Conservation (phyloP, 306 rosid species). For the Cicer pinnatifidum region DNA sequence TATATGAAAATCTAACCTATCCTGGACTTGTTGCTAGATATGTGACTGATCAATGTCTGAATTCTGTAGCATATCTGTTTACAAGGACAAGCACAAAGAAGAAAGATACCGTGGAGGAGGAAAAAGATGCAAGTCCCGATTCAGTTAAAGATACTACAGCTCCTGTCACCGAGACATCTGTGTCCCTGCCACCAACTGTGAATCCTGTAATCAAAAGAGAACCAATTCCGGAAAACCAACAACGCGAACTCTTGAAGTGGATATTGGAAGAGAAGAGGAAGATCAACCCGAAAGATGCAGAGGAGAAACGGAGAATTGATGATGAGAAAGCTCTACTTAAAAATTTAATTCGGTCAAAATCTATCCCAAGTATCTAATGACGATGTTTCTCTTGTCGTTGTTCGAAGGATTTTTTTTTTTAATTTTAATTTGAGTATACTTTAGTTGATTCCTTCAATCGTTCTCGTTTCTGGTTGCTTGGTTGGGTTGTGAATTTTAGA, state of each 20-base stretch:
- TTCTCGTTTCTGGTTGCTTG: constrained; percentile 22
- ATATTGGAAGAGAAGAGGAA: constrained; percentile 92
- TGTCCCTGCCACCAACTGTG: constrained; percentile 44
- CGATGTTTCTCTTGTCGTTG: constrained; percentile 18
- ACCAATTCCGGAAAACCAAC: constrained; percentile 77
- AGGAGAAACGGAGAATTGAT: constrained; percentile 75
- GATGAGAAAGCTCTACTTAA: constrained; percentile 93
- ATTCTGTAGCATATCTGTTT: constrained; percentile 72
- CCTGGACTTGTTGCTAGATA: constrained; percentile 38
- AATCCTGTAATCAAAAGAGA: constrained; percentile 59
- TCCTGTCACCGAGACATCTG: constrained; percentile 48
- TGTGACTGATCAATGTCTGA: constrained; percentile 47
- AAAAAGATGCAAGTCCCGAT: constrained; percentile 46
- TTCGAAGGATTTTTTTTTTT: not conserved
- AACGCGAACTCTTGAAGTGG: constrained; percentile 83
- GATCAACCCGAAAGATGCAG: constrained; percentile 68
- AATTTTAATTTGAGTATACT: not conserved
- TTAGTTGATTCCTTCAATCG: constrained; percentile 32
- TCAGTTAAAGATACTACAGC: constrained; percentile 54
- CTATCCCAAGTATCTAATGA: constrained; percentile 64
- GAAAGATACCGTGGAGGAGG: constrained; percentile 60
- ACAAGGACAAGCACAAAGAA: constrained; percentile 74
- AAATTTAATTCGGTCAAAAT: constrained; percentile 72
- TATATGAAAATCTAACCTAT: constrained; percentile 9
- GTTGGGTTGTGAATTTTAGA: constrained; percentile 42